phyloP scores from a whole-genome alignment of 1,139 yeast genomes.

The Saccharomycopsis hybrid region DNA sequence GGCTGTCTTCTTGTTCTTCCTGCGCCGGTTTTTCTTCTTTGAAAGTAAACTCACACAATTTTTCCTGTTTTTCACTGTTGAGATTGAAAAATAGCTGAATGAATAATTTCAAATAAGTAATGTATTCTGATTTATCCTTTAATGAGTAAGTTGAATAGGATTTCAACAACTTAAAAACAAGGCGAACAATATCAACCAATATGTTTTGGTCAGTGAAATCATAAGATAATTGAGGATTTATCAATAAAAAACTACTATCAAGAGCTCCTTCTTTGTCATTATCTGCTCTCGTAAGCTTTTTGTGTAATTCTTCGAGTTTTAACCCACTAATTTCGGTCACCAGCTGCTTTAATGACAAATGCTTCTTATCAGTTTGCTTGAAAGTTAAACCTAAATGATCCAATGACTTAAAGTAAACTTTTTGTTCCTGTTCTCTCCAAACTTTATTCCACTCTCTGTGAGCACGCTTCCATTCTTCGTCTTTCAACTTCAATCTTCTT shows the following conservation, averaged over 20 bases:
- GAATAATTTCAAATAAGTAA: conserved; percentile 3
- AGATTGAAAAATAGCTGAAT: conserved; percentile 5
- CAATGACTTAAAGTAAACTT: conserved; percentile 84
- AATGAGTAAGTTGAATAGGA: conserved; percentile 15
- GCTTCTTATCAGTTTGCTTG: conserved; percentile 94
- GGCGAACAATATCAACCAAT: conserved; percentile 63
- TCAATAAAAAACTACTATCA: neutral
- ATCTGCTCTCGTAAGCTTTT: conserved; percentile 8
- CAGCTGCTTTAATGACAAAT: conserved; percentile 80
- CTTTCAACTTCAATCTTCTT: conserved; percentile 90
- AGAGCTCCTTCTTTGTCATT: neutral
- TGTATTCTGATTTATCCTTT: conserved; percentile 3
- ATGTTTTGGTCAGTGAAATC: conserved; percentile 60
- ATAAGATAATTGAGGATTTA: conserved; percentile 52
- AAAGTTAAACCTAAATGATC: conserved; percentile 95
- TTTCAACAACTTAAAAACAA: conserved; percentile 26
- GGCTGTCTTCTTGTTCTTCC: conserved; percentile 21
- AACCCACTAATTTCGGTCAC: conserved; percentile 89
- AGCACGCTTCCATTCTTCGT: conserved; percentile 98
- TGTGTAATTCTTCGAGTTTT: conserved; percentile 74
- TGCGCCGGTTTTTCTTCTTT: conserved; percentile 21
- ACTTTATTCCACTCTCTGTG: conserved; percentile 99
- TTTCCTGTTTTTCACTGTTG: conserved; percentile 24
- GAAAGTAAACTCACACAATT: conserved; percentile 12
- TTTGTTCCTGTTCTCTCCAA: conserved; percentile 98